phyloP scores from a whole-genome alignment of 2,329 filamentous ascomycete genomes.

The Scedosporium minutisporum region DNA sequence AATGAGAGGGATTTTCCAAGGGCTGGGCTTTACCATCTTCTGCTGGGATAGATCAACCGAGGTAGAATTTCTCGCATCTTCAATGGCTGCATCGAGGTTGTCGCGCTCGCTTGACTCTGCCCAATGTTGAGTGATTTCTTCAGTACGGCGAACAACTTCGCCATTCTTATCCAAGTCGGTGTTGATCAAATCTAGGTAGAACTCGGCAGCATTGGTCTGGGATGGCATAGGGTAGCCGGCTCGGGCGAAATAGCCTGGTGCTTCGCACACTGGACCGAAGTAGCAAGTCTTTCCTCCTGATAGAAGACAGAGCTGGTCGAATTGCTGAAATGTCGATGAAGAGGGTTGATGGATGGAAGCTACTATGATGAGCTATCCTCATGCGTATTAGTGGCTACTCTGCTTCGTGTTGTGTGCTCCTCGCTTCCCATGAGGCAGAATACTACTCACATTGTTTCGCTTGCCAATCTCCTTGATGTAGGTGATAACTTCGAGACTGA shows the following conservation, averaged over 20 bases:
- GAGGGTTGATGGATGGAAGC: constrained; percentile 82
- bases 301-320: constrained; percentile 69
- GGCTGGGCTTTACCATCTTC: constrained; percentile 29
- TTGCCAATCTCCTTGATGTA: constrained; percentile 60
- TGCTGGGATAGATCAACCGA: constrained; percentile 7
- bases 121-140: constrained; percentile 51
- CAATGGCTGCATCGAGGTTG: constrained; percentile 13
- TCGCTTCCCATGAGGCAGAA: background rate
- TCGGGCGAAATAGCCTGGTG: constrained; percentile 53
- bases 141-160: constrained; percentile 33
- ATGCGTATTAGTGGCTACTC: background rate
- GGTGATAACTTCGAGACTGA: constrained; percentile 65
- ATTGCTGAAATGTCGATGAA: constrained; percentile 66
- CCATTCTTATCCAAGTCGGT: constrained; percentile 57
- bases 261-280: constrained; percentile 51
- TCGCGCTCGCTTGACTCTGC: constrained; percentile 11
- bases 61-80: constrained; percentile 18
- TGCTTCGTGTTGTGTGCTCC: no score
- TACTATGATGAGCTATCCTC: constrained; percentile 58
- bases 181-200: constrained; percentile 68
- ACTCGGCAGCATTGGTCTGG: constrained; percentile 72
- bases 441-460: constrained; percentile 49
- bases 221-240: constrained; percentile 55
- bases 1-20: constrained; percentile 44
- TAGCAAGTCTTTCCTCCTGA: constrained; percentile 64